Conservation (phyloP, 257 asterid species). For the Salvia miltiorrhiza region DNA sequence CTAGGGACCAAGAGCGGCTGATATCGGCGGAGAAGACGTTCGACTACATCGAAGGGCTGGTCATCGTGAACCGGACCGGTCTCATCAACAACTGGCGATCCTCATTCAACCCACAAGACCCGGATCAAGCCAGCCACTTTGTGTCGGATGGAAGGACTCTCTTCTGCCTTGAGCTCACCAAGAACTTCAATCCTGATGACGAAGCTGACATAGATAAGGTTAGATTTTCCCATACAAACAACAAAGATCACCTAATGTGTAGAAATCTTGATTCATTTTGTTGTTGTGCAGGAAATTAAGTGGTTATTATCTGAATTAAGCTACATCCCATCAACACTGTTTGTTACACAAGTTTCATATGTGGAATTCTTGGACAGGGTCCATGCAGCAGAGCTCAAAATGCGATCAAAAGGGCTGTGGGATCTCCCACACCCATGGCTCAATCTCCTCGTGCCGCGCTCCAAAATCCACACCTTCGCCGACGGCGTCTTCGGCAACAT, state of each 20-base stretch:
- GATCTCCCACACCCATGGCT: constrained; percentile 96
- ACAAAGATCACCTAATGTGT: background rate
- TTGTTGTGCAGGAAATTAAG: constrained; percentile 58
- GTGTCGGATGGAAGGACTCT: constrained; percentile 72
- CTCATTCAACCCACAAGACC: constrained; percentile 63
- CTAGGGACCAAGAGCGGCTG: constrained; percentile 70
- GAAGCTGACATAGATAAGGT: constrained; percentile 47
- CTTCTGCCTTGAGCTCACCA: constrained; percentile 78
- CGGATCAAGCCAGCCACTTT: constrained; percentile 60
- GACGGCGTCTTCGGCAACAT: constrained; percentile 68
- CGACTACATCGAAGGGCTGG: constrained; percentile 87
- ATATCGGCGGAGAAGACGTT: constrained; percentile 60
- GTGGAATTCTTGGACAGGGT: constrained; percentile 87
- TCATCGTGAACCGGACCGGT: constrained; percentile 64
- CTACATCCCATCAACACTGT: constrained; percentile 74
- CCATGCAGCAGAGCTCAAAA: constrained; percentile 61
- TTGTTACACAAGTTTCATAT: constrained; percentile 63
- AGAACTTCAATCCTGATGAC: constrained; percentile 53
- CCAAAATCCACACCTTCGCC: constrained; percentile 60
- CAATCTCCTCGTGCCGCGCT: constrained; percentile 76
- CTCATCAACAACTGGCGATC: constrained; percentile 77
- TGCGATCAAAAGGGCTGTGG: constrained; percentile 76
- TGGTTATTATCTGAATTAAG: constrained; percentile 56
- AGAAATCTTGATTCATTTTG: background rate
- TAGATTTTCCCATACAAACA: background rate